Conservation (phyloP, 2,329 filamentous ascomycete species). For the Penicillium sp. region DNA sequence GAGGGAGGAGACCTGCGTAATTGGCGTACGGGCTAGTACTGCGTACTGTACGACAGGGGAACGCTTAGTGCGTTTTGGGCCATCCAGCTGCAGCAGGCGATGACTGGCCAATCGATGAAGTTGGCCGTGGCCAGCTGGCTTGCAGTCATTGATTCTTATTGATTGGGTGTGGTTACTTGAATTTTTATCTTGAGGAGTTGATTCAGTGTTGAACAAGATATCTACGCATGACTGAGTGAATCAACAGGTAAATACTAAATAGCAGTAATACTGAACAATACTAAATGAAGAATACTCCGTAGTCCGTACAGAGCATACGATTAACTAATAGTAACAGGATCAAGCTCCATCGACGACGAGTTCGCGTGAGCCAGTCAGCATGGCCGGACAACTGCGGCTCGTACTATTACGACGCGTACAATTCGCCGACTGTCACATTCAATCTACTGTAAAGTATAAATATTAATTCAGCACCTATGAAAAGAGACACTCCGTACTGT, state of each 20-base stretch:
- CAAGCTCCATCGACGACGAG: conserved; percentile 1
- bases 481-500: background rate
- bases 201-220: background rate
- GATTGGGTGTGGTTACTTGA: background rate
- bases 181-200: no score
- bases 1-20: conserved; percentile 2
- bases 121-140: conserved; percentile 1
- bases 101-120: conserved; percentile 10
- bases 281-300: no score
- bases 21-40: background rate
- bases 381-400: conserved; percentile 9
- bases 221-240: background rate
- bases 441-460: background rate
- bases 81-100: conserved; percentile 1
- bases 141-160: background rate
- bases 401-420: background rate
- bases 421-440: background rate
- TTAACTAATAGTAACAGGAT: background rate
- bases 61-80: conserved; percentile 10
- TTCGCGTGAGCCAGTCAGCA: conserved; percentile 3
- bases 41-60: conserved; percentile 12
- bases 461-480: no score
- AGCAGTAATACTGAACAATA: no score
- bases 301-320: background rate
- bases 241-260: background rate